phyloP scores from a whole-genome alignment of 768 basidiomycete species.

The Kondoa malvinella region DNA sequence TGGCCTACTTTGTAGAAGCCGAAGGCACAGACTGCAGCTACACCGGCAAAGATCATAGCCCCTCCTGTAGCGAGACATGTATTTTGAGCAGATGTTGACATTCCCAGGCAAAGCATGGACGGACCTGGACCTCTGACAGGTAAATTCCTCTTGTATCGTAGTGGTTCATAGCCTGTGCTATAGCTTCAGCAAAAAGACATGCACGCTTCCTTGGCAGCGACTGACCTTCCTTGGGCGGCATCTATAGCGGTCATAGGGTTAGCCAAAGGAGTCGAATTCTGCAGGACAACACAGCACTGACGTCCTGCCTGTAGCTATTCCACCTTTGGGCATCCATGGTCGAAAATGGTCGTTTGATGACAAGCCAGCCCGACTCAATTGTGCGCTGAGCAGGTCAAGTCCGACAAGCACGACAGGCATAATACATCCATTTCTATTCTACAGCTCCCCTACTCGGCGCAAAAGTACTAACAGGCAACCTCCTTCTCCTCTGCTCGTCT shows the following conservation, averaged over 20 bases:
- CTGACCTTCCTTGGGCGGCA: background rate
- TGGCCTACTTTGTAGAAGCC: slow-evolving; percentile 82
- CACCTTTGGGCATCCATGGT: background rate
- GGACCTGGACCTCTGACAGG: slow-evolving; percentile 60
- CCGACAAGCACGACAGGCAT: too few relatives aligned
- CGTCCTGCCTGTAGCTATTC: background rate
- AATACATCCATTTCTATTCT: too few relatives aligned
- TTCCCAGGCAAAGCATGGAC: slow-evolving; percentile 12
- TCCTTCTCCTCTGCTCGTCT: background rate
- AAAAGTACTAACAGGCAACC: background rate
- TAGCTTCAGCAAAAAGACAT: background rate
- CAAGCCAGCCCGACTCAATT: too few relatives aligned
- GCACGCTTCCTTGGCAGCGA: background rate
- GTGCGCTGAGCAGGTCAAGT: too few relatives aligned
- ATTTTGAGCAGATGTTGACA: background rate
- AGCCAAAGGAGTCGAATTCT: background rate
- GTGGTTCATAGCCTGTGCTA: slow-evolving; percentile 54
- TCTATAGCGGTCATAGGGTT: background rate
- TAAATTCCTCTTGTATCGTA: slow-evolving; percentile 91
- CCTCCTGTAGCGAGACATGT: slow-evolving; percentile 38
- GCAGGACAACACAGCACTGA: background rate
- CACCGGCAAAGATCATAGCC: slow-evolving; percentile 65
- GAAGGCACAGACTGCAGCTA: slow-evolving; percentile 65
- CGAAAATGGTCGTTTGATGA: too few relatives aligned
- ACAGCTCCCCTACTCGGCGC: background rate